Percentiles rank a stretch among this genome's conserved stretches.
Evolutionary conservation across 805 yeast genomes (phyloP).

Genomic region (Zygosaccharomyces gambellarensis): DNA sequence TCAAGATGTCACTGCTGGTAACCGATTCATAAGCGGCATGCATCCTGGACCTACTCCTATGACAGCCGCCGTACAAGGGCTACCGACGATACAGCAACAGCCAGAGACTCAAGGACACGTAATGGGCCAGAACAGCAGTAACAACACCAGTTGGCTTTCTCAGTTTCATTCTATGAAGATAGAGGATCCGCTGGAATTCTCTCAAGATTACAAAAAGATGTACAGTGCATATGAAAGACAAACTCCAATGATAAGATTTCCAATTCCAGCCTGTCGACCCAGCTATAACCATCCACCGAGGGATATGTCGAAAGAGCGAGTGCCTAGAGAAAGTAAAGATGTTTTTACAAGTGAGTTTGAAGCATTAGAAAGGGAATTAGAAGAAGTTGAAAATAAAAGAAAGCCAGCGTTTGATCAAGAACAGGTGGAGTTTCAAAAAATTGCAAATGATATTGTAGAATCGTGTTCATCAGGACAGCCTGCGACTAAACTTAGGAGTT

Average conservation of each 20-base stretch:
- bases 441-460: constrained; percentile 26
- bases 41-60: background rate
- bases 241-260: constrained; percentile 7
- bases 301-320: background rate
- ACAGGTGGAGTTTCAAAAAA: constrained; percentile 24
- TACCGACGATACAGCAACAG: constrained; percentile 6
- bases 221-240: constrained; percentile 24
- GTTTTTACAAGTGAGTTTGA: constrained; percentile 23
- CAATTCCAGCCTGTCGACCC: background rate
- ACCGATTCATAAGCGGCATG: background rate
- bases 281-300: background rate
- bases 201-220: constrained; percentile 25
- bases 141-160: constrained; percentile 16
- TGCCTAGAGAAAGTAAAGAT: background rate
- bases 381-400: constrained; percentile 4
- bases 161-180: constrained; percentile 28
- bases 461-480: constrained; percentile 12
- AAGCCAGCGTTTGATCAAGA: constrained; percentile 15
- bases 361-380: constrained; percentile 22
- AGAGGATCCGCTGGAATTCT: constrained; percentile 30
- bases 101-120: constrained; percentile 6
- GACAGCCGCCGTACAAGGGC: constrained; percentile 5
- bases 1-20: constrained; percentile 1
- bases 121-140: background rate
- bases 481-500: constrained; percentile 22